Percentiles rank a stretch among this genome's conserved stretches.
phyloP scores from a whole-genome alignment of 805 yeast genomes.

The Sugiyamaella smithiae region DNA sequence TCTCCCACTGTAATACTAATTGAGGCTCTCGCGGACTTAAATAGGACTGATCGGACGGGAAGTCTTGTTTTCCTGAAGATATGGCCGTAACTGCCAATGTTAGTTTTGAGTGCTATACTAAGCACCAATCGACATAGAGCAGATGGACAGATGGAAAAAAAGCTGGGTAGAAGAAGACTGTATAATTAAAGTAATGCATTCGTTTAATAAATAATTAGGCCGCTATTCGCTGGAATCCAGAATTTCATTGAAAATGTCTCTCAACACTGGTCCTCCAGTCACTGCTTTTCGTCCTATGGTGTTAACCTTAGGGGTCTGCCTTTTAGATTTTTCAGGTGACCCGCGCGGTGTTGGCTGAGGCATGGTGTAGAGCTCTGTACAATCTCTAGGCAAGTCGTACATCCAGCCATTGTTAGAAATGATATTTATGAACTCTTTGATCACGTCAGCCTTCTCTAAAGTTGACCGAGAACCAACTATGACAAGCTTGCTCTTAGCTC shows the following conservation, averaged over 20 bases:
- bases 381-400: constrained; percentile 47
- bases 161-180: too few species aligned
- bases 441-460: constrained; percentile 48
- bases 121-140: too few species aligned
- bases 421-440: constrained; percentile 59
- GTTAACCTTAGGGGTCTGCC: background rate
- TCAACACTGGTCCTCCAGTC: background rate
- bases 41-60: constrained; percentile 62
- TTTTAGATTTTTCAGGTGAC: background rate
- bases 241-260: background rate
- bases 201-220: too few species aligned
- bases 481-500: constrained; percentile 81
- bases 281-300: background rate
- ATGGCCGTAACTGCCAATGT: constrained; percentile 62
- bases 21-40: constrained; percentile 57
- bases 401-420: constrained; percentile 62
- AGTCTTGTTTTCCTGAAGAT: constrained; percentile 59
- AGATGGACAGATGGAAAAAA: too few species aligned
- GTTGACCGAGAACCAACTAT: constrained; percentile 77
- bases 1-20: constrained; percentile 58
- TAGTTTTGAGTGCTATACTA: too few species aligned
- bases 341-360: background rate
- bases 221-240: background rate
- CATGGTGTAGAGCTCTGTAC: constrained; percentile 16
- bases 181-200: too few species aligned